Conservation (phyloP, 805 yeast genomes). For the Wilhelminamyces savonicus region DNA sequence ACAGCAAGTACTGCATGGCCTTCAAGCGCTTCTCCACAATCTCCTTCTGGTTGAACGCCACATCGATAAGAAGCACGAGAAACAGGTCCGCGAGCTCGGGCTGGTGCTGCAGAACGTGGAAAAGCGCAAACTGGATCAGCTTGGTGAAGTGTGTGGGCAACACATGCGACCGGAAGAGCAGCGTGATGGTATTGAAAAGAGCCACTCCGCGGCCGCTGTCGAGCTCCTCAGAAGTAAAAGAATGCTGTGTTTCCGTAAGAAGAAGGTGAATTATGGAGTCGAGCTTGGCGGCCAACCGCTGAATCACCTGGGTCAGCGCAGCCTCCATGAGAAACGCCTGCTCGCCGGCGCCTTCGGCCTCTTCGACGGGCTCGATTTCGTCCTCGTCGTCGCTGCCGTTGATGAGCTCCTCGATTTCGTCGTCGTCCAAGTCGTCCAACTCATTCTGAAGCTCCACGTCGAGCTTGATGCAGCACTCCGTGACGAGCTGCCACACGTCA, state of each 20-base stretch:
- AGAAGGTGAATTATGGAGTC: constrained; percentile 63
- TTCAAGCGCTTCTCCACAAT: constrained; percentile 72
- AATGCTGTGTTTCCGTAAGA: constrained; percentile 41
- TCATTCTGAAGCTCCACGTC: constrained; percentile 92
- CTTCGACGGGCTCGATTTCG: constrained; percentile 11
- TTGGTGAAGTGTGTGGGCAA: constrained; percentile 90
- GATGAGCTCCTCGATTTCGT: constrained; percentile 46
- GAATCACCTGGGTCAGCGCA: constrained; percentile 39
- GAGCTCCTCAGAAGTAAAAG: constrained; percentile 46
- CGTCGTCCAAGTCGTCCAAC: constrained; percentile 76
- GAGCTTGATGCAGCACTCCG: constrained; percentile 75
- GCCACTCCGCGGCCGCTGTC: constrained; percentile 59
- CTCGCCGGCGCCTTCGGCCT: constrained; percentile 23
- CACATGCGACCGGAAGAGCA: constrained; percentile 74
- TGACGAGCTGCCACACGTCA: constrained; percentile 71
- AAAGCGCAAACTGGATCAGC: constrained; percentile 78
- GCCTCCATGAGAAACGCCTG: constrained; percentile 43
- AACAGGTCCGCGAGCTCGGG: constrained; percentile 81
- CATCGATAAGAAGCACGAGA: constrained; percentile 73
- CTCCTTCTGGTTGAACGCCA: constrained; percentile 67
- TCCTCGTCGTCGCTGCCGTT: constrained; percentile 31
- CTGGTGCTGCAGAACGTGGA: constrained; percentile 74
- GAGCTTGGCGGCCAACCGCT: constrained; percentile 56
- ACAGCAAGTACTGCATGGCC: constrained; percentile 86
- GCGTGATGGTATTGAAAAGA: constrained; percentile 66